A percentile compares a stretch with the other conserved stretches of the same genome.
These are phyloP conservation scores for Suhomyces sp. DNA, from an alignment of 805 yeast genomes.

Conservation along the genomic window DNA sequence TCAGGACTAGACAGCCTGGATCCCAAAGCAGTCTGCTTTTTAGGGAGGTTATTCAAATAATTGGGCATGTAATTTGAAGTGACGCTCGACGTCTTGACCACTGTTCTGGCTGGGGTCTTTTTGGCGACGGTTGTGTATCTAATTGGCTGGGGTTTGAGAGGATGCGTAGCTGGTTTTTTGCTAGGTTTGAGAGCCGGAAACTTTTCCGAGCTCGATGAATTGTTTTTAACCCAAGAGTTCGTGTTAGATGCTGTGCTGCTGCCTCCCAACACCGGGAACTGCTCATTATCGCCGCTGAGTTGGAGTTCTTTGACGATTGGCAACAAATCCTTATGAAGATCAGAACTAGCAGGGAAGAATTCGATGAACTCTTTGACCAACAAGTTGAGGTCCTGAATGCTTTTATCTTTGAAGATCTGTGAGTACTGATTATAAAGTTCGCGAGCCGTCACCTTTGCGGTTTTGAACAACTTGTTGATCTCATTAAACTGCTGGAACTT, in stretches of 20 bases:
- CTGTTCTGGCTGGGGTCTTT: conserved; percentile 12
- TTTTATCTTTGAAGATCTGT: conserved; percentile 42
- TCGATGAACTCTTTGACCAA: conserved; percentile 62
- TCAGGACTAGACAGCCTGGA: conserved; percentile 1
- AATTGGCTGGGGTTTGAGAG: conserved; percentile 24
- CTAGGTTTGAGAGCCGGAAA: conserved; percentile 37
- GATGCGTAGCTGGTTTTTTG: conserved; percentile 12
- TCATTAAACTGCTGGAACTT: conserved; percentile 48
- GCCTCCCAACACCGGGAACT: conserved; percentile 50
- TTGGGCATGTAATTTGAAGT: conserved; percentile 26
- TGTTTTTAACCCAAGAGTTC: conserved; percentile 12
- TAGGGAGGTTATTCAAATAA: conserved; percentile 25
- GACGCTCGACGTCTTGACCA: conserved; percentile 17
- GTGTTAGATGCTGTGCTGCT: conserved; percentile 9
- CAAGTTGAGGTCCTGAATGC: conserved; percentile 50
- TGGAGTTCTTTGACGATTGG: conserved; percentile 19
- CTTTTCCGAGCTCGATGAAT: conserved; percentile 18
- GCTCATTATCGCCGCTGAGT: conserved; percentile 27
- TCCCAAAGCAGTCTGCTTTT: conserved; percentile 30
- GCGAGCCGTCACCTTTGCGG: conserved; percentile 44
- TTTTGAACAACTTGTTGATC: conserved; percentile 47
- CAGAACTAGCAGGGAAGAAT: conserved; percentile 47
- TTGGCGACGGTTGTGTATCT: conserved; percentile 34
- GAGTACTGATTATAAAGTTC: conserved; percentile 47
- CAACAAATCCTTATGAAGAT: conserved; percentile 40